Base-by-base conservation (phyloP, 176 grass and related monocot genomes). In the Carex myosuroides region DNA sequence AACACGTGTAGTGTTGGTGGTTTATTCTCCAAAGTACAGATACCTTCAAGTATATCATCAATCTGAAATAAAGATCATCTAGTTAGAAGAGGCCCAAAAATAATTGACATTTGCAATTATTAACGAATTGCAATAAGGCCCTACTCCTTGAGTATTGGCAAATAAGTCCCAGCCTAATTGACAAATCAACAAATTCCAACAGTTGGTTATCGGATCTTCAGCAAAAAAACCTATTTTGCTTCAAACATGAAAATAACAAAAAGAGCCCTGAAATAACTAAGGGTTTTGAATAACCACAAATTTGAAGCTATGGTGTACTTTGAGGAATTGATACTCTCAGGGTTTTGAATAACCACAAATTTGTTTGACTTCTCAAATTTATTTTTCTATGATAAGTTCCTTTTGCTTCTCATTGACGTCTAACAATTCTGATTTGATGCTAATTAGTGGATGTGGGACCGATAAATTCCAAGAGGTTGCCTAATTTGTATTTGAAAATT, bases 11-110 rank as follows among this genome's bases (percentile, higher is more conserved):
- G 52, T 29, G 94, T 80, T 79, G 95, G 92, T 77, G 90, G 83
- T 22, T 84, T 85, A 64, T 82, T 85, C 13, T 84, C 60, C 80
- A 90, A 70, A 21, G 78, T 89, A 74, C 88, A 89, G 22, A 98
- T 75, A 44, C 90, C 89, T 89, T 92, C 87, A 60, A 98, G 89
- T 46, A 98, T 89, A 30, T 95, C 90, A 86, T 95, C 91, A 83
- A 94, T 89, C 95, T 98, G 83, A 84, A 13, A 5, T 29, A 35
- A 66, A 21, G 53, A 12, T 32, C 18, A 41, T 55, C 46, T 84
- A 59, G 81, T 60, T 29, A 66, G 42, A 86, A 67, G 37, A 46
- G 29, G 22, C 64, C 64, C 64, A 59, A 14, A 84, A 83, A 41
- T 6, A 64, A 53, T 80, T 82, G 0, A 44, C 3, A 1, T 35